These are phyloP conservation scores for Astraeus odoratus DNA, from an alignment of 768 basidiomycete genomes.

Conservation along the genomic window DNA sequence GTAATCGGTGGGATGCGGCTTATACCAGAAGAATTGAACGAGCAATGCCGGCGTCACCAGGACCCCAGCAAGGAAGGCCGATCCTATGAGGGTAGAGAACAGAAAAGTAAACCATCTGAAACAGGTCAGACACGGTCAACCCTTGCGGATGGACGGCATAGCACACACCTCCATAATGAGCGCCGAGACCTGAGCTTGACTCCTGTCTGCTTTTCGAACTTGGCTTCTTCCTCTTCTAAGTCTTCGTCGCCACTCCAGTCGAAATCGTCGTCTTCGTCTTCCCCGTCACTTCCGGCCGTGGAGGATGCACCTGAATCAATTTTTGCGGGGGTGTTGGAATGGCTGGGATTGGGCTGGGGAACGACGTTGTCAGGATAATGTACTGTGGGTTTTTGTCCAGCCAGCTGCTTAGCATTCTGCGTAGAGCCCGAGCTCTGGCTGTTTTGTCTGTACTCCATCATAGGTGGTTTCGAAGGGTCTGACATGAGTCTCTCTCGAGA, in stretches of 20 bases:
- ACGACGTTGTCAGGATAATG: constrained; percentile 46
- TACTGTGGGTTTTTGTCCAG: constrained; percentile 34
- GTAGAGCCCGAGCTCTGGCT: constrained; percentile 12
- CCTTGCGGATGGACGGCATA: constrained; percentile 1
- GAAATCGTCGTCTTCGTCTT: constrained; percentile 53
- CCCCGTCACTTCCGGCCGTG: constrained; percentile 48
- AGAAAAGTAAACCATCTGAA: constrained; percentile 53
- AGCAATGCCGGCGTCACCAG: constrained; percentile 57
- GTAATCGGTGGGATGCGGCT: constrained; percentile 46
- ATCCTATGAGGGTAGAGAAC: constrained; percentile 70
- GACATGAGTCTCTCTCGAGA: constrained; percentile 16
- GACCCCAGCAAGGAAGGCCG: constrained; percentile 54
- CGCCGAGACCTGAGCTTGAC: constrained; percentile 33
- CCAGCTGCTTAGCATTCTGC: constrained; percentile 7
- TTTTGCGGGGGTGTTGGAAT: constrained; percentile 23
- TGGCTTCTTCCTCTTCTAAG: constrained; percentile 61
- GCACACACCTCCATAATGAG: constrained; percentile 48
- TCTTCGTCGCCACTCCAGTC: constrained; percentile 81
- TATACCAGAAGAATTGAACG: constrained; percentile 66
- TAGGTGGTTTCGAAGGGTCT: constrained; percentile 1
- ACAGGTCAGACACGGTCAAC: not conserved
- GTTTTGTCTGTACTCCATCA: constrained; percentile 4
- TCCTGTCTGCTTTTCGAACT: constrained; percentile 58
- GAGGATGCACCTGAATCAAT: constrained; percentile 36
- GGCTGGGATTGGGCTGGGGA: constrained; percentile 15